These are phyloP conservation scores for Cyberlindnera americana DNA, from an alignment of 805 yeast species.

Conservation along the genomic window DNA sequence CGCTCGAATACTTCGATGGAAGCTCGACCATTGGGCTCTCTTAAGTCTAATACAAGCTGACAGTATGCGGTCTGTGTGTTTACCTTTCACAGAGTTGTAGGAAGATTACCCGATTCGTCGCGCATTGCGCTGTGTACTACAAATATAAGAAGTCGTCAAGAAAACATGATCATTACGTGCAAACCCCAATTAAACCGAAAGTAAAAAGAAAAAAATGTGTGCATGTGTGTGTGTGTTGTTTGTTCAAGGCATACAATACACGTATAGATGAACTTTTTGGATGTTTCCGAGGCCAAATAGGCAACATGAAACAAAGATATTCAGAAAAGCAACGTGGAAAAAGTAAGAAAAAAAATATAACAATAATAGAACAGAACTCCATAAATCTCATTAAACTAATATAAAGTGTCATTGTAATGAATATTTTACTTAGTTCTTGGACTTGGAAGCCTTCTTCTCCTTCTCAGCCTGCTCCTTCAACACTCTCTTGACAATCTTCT, in stretches of 20 bases:
- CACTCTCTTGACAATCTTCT: conserved; percentile 99
- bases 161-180: conserved; percentile 21
- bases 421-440: conserved; percentile 26
- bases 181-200: conserved; percentile 16
- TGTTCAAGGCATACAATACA: not conserved
- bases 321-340: not conserved
- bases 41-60: too few relatives aligned
- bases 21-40: conserved; percentile 20
- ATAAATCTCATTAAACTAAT: conserved; percentile 8
- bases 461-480: conserved; percentile 93
- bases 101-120: not conserved
- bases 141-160: conserved; percentile 5
- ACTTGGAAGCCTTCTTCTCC: conserved; percentile 30
- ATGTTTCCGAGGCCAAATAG: too few relatives aligned
- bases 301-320: not conserved
- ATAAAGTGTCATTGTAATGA: not conserved
- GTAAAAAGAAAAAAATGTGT: conserved; percentile 1
- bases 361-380: conserved; percentile 8
- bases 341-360: not conserved
- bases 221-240: not conserved
- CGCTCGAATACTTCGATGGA: conserved; percentile 25
- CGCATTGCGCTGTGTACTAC: not conserved
- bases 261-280: conserved; percentile 5
- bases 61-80: too few relatives aligned
- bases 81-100: not conserved